Conservation (phyloP, 2,329 filamentous ascomycete species). For the Xylariaceae sp. region DNA sequence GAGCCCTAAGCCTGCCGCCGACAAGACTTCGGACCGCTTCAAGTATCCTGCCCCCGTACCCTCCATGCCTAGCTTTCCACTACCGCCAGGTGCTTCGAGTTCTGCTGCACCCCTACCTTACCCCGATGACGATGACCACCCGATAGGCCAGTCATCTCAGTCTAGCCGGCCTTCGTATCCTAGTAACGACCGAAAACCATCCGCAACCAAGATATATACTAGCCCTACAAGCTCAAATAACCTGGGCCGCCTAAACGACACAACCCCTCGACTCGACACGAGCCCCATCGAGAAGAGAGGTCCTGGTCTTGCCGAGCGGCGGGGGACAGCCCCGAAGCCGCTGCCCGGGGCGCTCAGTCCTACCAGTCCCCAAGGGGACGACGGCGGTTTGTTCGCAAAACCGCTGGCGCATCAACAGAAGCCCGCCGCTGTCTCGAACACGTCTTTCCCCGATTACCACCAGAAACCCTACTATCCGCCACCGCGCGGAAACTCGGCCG, state of each 20-base stretch:
- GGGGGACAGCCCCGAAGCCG: conserved; percentile 81
- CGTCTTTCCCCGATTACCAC: conserved; percentile 57
- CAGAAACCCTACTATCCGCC: conserved; percentile 67
- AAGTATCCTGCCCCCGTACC: conserved; percentile 57
- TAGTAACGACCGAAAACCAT: conserved; percentile 46
- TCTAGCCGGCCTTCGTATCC: conserved; percentile 51
- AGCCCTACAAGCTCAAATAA: conserved; percentile 42
- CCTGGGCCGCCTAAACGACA: conserved; percentile 54
- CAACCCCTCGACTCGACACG: conserved; percentile 60
- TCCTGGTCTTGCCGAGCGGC: conserved; percentile 76
- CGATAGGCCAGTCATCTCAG: conserved; percentile 48
- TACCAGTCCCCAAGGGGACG: conserved; percentile 75
- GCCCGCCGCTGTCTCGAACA: conserved; percentile 47
- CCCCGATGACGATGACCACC: conserved; percentile 70
- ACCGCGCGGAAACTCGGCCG: conserved; percentile 49
- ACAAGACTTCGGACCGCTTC: conserved; percentile 49
- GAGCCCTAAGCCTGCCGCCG: conserved; percentile 61
- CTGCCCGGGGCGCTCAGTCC: conserved; percentile 71
- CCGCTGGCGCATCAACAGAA: conserved; percentile 56
- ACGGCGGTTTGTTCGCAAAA: conserved; percentile 80
- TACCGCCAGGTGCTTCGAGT: conserved; percentile 73
- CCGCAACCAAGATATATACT: conserved; percentile 43
- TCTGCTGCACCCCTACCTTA: conserved; percentile 73
- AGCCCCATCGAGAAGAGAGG: conserved; percentile 62
- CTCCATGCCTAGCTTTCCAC: conserved; percentile 64